phyloP scores from a whole-genome alignment of 2,329 filamentous ascomycete species.

The Diaporthe sp. region DNA sequence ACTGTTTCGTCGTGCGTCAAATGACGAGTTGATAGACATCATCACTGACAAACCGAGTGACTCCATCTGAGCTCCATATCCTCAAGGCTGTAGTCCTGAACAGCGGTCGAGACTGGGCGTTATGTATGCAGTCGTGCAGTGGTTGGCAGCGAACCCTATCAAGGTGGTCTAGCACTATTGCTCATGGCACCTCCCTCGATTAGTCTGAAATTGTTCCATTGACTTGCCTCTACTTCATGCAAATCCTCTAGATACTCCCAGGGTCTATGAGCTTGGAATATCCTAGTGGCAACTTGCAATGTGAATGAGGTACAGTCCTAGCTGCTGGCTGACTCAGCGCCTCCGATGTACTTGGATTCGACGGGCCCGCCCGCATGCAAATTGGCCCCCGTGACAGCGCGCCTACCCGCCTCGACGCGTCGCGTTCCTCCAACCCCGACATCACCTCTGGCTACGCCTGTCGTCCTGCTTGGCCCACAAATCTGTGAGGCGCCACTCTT shows the following conservation, averaged over 20 bases:
- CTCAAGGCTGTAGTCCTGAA: not conserved
- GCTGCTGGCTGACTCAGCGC: slow-evolving; percentile 12
- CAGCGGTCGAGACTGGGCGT: not conserved
- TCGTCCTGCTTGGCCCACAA: not conserved
- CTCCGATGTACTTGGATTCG: not conserved
- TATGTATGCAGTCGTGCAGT: not conserved
- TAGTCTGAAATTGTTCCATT: not conserved
- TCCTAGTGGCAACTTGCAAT: not conserved
- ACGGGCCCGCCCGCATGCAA: not conserved
- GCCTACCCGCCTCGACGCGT: slow-evolving; percentile 28
- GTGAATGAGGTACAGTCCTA: not conserved
- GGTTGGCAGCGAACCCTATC: not conserved
- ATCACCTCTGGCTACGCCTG: not conserved
- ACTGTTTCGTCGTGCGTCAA: not conserved
- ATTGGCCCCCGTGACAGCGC: slow-evolving; percentile 31
- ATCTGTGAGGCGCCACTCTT: slow-evolving; percentile 21
- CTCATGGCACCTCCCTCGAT: too few relatives aligned
- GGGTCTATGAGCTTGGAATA: not conserved
- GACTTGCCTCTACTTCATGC: not conserved
- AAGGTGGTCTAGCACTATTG: not conserved
- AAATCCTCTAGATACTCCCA: not conserved
- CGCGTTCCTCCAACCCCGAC: slow-evolving; percentile 7
- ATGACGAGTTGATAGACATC: not conserved
- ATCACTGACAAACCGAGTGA: not conserved
- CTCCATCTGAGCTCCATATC: not conserved